A percentile compares a stretch with the other conserved stretches of the same genome.
Evolutionary conservation across 495 filamentous ascomycete genomes (phyloP).

Genomic region (Cryomyces minteri): DNA sequence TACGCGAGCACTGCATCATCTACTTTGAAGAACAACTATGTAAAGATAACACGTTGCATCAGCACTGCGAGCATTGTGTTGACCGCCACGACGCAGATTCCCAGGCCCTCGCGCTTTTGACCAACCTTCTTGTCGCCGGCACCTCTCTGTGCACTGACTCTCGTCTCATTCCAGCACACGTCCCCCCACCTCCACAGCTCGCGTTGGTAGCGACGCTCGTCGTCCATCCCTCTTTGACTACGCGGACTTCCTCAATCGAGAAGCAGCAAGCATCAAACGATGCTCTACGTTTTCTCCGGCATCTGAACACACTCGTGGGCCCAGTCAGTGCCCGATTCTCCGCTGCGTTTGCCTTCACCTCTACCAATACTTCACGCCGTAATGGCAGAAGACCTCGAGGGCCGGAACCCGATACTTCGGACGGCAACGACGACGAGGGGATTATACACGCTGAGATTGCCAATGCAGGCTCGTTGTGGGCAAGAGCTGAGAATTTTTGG

Average conservation of each 20-base stretch:
- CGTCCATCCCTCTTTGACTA: constrained; percentile 52
- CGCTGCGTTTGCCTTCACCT: constrained; percentile 34
- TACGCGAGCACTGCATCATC: constrained; percentile 46
- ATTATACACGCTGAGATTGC: constrained; percentile 34
- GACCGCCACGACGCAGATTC: constrained; percentile 29
- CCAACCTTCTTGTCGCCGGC: constrained; percentile 41
- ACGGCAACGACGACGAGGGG: constrained; percentile 23
- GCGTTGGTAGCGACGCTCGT: constrained; percentile 48
- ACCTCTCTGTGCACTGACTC: constrained; percentile 14
- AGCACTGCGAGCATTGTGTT: background rate
- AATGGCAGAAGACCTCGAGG: constrained; percentile 12
- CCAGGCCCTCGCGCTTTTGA: constrained; percentile 49
- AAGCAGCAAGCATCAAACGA: constrained; percentile 32
- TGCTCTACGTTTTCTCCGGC: constrained; percentile 39
- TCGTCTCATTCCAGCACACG: constrained; percentile 20
- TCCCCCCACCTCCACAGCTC: constrained; percentile 37
- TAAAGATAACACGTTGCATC: constrained; percentile 17
- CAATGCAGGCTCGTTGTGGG: constrained; percentile 48
- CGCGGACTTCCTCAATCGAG: constrained; percentile 33
- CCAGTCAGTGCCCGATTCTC: constrained; percentile 28
- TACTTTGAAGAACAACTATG: constrained; percentile 63
- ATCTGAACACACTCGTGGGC: constrained; percentile 31
- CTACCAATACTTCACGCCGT: constrained; percentile 5
- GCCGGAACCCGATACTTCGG: constrained; percentile 6
- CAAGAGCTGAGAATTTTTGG: constrained; percentile 70